These are phyloP conservation scores for Carex arenaria DNA, from an alignment of 202 grass and related monocot genomes.

Conservation along the genomic window DNA sequence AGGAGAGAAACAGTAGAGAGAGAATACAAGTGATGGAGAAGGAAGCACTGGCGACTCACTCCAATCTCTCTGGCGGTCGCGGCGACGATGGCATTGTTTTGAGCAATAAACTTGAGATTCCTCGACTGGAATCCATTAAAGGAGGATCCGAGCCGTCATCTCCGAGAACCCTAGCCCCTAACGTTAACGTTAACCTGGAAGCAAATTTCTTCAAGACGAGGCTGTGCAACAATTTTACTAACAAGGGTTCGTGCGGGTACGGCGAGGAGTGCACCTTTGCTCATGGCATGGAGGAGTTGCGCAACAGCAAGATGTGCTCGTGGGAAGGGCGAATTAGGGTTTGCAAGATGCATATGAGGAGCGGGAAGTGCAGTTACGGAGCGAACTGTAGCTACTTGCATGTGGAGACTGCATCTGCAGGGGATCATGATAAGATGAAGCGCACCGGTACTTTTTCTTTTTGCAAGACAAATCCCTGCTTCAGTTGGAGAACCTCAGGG, in stretches of 20 bases:
- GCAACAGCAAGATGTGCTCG: constrained; percentile 9
- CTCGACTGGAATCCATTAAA: neutral
- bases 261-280: constrained; percentile 60
- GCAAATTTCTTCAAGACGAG: constrained; percentile 53
- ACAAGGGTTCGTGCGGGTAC: constrained; percentile 31
- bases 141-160: neutral
- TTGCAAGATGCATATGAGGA: constrained; percentile 25
- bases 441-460: neutral
- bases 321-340: constrained; percentile 23
- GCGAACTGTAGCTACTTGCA: constrained; percentile 9
- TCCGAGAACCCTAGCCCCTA: constrained; percentile 2
- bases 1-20: neutral
- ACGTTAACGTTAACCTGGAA: neutral
- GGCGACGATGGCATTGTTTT: neutral
- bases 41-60: neutral
- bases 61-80: neutral
- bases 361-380: constrained; percentile 17
- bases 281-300: constrained; percentile 61
- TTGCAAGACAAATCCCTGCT: constrained; percentile 18
- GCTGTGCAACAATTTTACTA: constrained; percentile 56
- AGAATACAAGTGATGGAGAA: neutral
- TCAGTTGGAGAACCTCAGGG: constrained; percentile 8
- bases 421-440: neutral
- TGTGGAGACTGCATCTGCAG: neutral
- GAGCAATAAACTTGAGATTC: neutral